Conservation (phyloP, 1,284 basidiomycete genomes). For the Peniophora sp. region DNA sequence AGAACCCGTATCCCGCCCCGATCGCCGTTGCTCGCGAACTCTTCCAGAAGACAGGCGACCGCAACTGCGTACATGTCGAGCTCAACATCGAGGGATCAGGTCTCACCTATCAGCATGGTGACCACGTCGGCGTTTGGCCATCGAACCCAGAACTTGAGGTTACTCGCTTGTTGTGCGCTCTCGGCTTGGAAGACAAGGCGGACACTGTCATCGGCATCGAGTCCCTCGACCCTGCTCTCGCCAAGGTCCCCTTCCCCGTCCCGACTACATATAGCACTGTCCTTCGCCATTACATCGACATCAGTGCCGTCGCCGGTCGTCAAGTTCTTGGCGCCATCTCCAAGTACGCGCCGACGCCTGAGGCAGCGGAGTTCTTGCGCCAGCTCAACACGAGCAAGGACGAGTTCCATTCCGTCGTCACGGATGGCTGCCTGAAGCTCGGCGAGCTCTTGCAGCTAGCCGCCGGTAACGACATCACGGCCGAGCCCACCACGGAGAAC, state of each 20-base stretch:
- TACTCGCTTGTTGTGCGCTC: constrained; percentile 77
- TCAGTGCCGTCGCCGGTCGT: constrained; percentile 87
- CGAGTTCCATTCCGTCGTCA: constrained; percentile 70
- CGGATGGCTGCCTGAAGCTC: constrained; percentile 80
- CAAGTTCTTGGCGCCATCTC: constrained; percentile 85
- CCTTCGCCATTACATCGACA: constrained; percentile 95
- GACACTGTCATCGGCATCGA: constrained; percentile 85
- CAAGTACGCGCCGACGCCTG: constrained; percentile 81
- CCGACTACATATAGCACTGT: constrained; percentile 94
- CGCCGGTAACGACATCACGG: constrained; percentile 67
- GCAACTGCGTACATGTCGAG: constrained; percentile 95
- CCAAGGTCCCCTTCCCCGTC: constrained; percentile 97
- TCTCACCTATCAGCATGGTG: constrained; percentile 97
- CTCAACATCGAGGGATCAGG: constrained; percentile 93
- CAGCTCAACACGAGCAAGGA: constrained; percentile 85
- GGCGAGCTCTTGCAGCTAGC: constrained; percentile 88
- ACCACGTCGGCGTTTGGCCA: constrained; percentile 97
- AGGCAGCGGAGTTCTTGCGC: constrained; percentile 70
- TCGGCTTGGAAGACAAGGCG: constrained; percentile 77
- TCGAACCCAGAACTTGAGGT: constrained; percentile 91
- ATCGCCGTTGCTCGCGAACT: constrained; percentile 77
- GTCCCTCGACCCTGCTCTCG: constrained; percentile 93
- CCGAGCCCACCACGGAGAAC: constrained; percentile 52
- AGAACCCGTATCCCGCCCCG: constrained; percentile 93
- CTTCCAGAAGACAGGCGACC: constrained; percentile 67